These are phyloP conservation scores for Acanthamoeba castellanii DNA, from an alignment of 208 protist genomes.

Conservation along the genomic window DNA sequence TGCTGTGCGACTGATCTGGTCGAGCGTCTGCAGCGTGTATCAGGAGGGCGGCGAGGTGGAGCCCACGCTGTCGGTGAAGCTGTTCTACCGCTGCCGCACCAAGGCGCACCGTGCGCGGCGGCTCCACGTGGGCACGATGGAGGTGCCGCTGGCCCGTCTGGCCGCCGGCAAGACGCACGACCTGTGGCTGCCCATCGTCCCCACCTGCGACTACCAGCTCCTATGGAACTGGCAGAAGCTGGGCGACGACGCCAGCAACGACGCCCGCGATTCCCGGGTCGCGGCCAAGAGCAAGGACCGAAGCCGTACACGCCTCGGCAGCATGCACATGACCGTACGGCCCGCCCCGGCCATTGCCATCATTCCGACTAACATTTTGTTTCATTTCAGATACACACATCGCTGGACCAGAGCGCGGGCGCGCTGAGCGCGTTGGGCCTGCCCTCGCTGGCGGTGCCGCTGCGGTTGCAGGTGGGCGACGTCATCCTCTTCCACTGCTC, in stretches of 20 bases:
- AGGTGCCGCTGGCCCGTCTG: not conserved
- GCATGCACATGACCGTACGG: not conserved
- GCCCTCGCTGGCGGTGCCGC: constrained; percentile 43
- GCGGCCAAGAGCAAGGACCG: not conserved
- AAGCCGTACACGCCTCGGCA: not conserved
- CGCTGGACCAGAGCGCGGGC: not conserved
- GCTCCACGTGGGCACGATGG: constrained; percentile 1
- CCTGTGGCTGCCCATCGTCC: constrained; percentile 13
- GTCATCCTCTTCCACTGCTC: constrained; percentile 70
- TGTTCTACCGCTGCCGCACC: constrained; percentile 30
- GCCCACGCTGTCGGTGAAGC: not conserved
- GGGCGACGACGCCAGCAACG: not conserved
- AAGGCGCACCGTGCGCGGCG: constrained; percentile 4
- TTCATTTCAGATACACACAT: not conserved
- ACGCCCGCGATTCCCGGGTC: no score
- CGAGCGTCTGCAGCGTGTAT: not conserved
- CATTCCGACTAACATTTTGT: no score
- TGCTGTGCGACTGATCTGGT: not conserved
- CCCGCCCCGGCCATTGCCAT: not conserved
- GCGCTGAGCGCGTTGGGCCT: not conserved
- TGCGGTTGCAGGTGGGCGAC: constrained; percentile 65
- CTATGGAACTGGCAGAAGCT: constrained; percentile 46
- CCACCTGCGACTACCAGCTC: constrained; percentile 18
- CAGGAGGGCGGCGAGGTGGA: not conserved
- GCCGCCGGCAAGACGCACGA: not conserved